phyloP scores from a whole-genome alignment of 2,329 filamentous ascomycete genomes.

The Metarhizium humberi region DNA sequence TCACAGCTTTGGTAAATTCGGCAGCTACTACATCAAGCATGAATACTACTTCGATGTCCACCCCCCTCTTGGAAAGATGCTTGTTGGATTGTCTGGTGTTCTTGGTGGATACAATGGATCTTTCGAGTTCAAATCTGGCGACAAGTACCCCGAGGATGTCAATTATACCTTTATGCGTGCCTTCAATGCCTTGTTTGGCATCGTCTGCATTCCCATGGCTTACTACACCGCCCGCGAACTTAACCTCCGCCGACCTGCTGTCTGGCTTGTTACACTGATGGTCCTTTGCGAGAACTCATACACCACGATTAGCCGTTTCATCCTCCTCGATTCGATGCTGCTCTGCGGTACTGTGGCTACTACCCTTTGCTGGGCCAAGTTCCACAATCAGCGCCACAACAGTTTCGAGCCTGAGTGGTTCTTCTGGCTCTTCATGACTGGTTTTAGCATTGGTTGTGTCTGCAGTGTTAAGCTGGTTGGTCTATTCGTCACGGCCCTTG shows the following conservation, averaged over 20 bases:
- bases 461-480: slow-evolving; percentile 99
- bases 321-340: slow-evolving; percentile 96
- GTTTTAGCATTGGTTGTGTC: slow-evolving; percentile 92
- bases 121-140: slow-evolving; percentile 98
- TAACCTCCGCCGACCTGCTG: slow-evolving; percentile 73
- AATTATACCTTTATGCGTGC: slow-evolving; percentile 98
- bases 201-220: slow-evolving; percentile 82
- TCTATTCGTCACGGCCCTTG: slow-evolving; percentile 87
- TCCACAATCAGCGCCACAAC: slow-evolving; percentile 77
- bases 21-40: slow-evolving; percentile 96
- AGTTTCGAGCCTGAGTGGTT: slow-evolving; percentile 92
- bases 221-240: slow-evolving; percentile 93
- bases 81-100: slow-evolving; percentile 92
- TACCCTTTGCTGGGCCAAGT: slow-evolving; percentile 93
- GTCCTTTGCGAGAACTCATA: slow-evolving; percentile 99
- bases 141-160: slow-evolving; percentile 85
- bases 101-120: slow-evolving; percentile 97
- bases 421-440: slow-evolving; percentile 86
- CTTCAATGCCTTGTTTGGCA: slow-evolving; percentile 94
- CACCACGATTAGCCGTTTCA: slow-evolving; percentile 96
- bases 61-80: slow-evolving; percentile 95
- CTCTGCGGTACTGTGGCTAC: slow-evolving; percentile 98
- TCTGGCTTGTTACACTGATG: slow-evolving; percentile 95
- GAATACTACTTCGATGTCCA: slow-evolving; percentile 96
- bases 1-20: slow-evolving; percentile 84